A percentile compares a stretch with the other conserved stretches of the same genome.
Evolutionary conservation across 2,329 filamentous ascomycete species (phyloP).

Genomic region (Sclerotinia borealis): DNA sequence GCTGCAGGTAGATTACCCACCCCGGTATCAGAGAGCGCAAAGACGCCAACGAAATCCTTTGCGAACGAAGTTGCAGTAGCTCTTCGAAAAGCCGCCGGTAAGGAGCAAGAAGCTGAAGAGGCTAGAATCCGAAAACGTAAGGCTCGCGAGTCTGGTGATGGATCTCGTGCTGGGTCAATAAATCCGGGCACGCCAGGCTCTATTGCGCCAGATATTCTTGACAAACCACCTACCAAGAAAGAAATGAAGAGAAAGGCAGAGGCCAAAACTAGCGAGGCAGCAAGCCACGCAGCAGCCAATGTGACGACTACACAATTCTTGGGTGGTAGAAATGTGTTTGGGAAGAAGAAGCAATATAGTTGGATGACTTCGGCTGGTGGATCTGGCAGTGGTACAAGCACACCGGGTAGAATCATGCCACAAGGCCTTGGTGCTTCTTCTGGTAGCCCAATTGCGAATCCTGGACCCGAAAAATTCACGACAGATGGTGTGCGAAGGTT

Average conservation of each 20-base stretch:
- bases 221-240: constrained; percentile 79
- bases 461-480: constrained; percentile 40
- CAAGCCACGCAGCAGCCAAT: constrained; percentile 76
- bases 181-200: constrained; percentile 57
- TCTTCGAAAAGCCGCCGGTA: constrained; percentile 56
- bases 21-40: constrained; percentile 42
- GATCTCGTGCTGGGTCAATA: constrained; percentile 43
- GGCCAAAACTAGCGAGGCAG: constrained; percentile 66
- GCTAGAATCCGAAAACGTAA: constrained; percentile 53
- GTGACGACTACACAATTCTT: constrained; percentile 73
- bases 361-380: constrained; percentile 57
- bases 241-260: constrained; percentile 74
- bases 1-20: constrained; percentile 38
- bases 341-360: constrained; percentile 69
- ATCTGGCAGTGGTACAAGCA: constrained; percentile 45
- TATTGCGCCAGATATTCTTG: constrained; percentile 55
- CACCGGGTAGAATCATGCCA: constrained; percentile 35
- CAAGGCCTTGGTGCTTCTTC: constrained; percentile 34
- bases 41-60: constrained; percentile 41
- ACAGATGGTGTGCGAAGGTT: constrained; percentile 56
- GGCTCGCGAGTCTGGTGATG: constrained; percentile 50
- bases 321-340: constrained; percentile 54
- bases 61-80: constrained; percentile 40
- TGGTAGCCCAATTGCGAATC: constrained; percentile 33
- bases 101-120: constrained; percentile 69